Conservation (phyloP, 805 yeast genomes). For the Phaffomyces opuntiae region DNA sequence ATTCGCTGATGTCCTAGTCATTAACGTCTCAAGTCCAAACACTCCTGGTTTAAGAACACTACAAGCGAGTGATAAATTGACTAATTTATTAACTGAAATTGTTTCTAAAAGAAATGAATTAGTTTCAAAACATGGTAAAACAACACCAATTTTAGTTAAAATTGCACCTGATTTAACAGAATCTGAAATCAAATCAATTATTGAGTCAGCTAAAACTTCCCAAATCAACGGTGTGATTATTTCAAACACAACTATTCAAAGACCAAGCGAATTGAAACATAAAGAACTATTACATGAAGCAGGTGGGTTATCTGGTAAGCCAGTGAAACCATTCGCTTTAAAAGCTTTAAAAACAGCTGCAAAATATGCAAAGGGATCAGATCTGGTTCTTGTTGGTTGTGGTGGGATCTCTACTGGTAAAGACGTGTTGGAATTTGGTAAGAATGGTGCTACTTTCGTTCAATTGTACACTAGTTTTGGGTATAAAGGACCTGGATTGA, state of each 20-base stretch:
- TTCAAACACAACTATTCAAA: constrained; percentile 84
- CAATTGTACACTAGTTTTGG: constrained; percentile 88
- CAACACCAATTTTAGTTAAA: constrained; percentile 82
- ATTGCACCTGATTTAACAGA: constrained; percentile 90
- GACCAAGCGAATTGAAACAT: constrained; percentile 62
- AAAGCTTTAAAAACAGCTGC: constrained; percentile 66
- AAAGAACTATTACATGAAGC: constrained; percentile 43
- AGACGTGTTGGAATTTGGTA: constrained; percentile 87
- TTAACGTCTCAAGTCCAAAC: constrained; percentile 92
- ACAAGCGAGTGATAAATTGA: constrained; percentile 70
- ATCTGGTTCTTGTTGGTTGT: constrained; percentile 79
- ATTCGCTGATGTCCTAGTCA: constrained; percentile 80
- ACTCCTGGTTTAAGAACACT: constrained; percentile 91
- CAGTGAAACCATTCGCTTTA: constrained; percentile 74
- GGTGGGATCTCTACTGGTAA: constrained; percentile 88
- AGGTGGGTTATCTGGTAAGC: constrained; percentile 93
- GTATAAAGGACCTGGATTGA: constrained; percentile 86
- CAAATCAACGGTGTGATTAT: constrained; percentile 87
- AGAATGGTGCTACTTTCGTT: constrained; percentile 89
- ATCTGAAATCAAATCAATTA: constrained; percentile 74
- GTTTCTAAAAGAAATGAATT: constrained; percentile 60
- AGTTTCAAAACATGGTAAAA: constrained; percentile 32
- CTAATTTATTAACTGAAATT: constrained; percentile 58
- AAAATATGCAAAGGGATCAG: constrained; percentile 66
- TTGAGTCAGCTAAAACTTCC: constrained; percentile 67